Conservation (phyloP, 495 filamentous ascomycete genomes). For the Mytilinidion resinicola region DNA sequence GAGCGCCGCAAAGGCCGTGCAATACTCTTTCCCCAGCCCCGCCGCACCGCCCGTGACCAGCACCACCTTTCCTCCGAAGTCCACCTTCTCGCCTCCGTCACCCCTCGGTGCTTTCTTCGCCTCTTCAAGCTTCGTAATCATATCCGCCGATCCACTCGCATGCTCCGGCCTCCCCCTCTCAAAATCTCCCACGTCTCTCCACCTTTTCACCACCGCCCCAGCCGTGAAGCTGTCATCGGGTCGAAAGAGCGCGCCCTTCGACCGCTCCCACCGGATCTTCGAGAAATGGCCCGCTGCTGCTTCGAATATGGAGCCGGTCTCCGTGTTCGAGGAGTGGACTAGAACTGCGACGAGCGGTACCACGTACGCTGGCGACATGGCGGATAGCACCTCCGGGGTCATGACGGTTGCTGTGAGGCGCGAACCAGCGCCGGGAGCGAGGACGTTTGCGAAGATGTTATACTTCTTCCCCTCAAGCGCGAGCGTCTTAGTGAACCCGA, state of each 20-base stretch:
- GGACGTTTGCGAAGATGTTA: constrained; percentile 94
- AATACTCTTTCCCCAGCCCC: constrained; percentile 89
- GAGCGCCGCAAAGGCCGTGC: constrained; percentile 79
- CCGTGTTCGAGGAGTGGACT: constrained; percentile 82
- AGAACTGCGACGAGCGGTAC: constrained; percentile 89
- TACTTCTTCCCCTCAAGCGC: constrained; percentile 98
- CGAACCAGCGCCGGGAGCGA: constrained; percentile 91
- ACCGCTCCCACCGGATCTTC: constrained; percentile 92
- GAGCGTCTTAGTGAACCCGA: constrained; percentile 96
- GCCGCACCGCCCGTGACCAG: constrained; percentile 89
- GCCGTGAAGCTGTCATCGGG: constrained; percentile 83
- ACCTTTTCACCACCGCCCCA: constrained; percentile 78
- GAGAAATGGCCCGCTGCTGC: constrained; percentile 88
- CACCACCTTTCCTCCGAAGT: constrained; percentile 87
- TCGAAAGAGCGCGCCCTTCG: constrained; percentile 85
- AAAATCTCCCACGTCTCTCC: constrained; percentile 84
- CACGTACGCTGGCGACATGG: constrained; percentile 91
- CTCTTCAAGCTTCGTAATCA: constrained; percentile 78
- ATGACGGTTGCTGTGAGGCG: constrained; percentile 97
- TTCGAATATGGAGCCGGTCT: constrained; percentile 88
- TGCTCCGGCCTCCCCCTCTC: constrained; percentile 60
- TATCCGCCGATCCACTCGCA: constrained; percentile 79
- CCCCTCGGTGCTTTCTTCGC: constrained; percentile 66
- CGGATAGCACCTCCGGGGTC: constrained; percentile 86
- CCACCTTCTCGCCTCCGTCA: constrained; percentile 66